Conservation (phyloP, 2,329 filamentous ascomycete species). For the Aschersonia sp. region DNA sequence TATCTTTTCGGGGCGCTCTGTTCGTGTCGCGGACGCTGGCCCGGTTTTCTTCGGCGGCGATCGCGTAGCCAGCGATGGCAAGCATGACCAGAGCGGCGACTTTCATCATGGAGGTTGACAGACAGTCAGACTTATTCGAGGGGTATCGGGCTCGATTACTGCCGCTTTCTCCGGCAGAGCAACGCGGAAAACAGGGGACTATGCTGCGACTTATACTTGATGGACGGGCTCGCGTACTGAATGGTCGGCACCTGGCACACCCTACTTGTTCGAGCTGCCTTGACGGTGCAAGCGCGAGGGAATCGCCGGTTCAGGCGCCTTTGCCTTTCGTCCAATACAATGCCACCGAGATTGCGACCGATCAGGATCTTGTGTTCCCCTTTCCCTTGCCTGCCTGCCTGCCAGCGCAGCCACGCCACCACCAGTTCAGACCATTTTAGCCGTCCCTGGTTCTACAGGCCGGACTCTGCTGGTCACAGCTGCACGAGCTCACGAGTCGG, state of each 20-base stretch:
- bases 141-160: neutral
- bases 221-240: too few relatives aligned
- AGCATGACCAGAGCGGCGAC: neutral
- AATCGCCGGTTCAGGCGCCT: too few relatives aligned
- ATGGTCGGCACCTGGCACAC: too few relatives aligned
- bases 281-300: too few relatives aligned
- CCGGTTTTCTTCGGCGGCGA: conserved; percentile 1
- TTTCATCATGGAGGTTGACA: conserved; percentile 1
- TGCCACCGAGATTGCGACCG: neutral
- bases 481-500: too few relatives aligned
- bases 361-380: neutral
- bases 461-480: too few relatives aligned
- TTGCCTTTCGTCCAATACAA: neutral
- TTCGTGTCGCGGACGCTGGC: neutral
- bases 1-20: neutral
- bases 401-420: neutral
- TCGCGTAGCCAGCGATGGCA: conserved; percentile 1
- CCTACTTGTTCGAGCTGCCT: too few relatives aligned
- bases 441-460: too few relatives aligned
- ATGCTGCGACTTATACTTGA: too few relatives aligned
- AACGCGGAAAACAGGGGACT: too few relatives aligned
- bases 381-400: too few relatives aligned
- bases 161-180: neutral
- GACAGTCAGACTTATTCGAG: neutral
- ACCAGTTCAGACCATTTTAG: too few relatives aligned